Evolutionary conservation across 2,329 filamentous ascomycete species (phyloP).

Genomic region (Aspergillus hortae): DNA sequence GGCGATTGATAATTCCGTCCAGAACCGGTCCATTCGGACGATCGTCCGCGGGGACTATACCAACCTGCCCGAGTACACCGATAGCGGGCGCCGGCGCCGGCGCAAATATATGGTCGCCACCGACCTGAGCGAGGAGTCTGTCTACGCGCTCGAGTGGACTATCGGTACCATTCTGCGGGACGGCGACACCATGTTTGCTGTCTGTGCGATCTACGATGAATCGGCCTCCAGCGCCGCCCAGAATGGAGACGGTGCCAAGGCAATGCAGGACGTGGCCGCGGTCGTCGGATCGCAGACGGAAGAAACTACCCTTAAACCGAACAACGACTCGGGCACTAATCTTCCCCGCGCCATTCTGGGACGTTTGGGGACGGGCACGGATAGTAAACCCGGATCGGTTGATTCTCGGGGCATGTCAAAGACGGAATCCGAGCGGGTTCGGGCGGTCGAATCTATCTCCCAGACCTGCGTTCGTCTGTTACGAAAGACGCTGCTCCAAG

Average conservation of each 20-base stretch:
- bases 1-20: slow-evolving; percentile 67
- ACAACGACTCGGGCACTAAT: slow-evolving; percentile 27
- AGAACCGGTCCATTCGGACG: slow-evolving; percentile 80
- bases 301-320: slow-evolving; percentile 47
- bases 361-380: slow-evolving; percentile 35
- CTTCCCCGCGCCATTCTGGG: slow-evolving; percentile 30
- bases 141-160: slow-evolving; percentile 94
- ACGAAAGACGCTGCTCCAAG: slow-evolving; percentile 86
- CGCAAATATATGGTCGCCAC: slow-evolving; percentile 95
- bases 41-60: slow-evolving; percentile 85
- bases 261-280: slow-evolving; percentile 70
- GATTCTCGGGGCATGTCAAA: slow-evolving; percentile 52
- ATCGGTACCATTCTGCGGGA: slow-evolving; percentile 92
- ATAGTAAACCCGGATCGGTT: slow-evolving; percentile 43
- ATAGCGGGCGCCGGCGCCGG: slow-evolving; percentile 72
- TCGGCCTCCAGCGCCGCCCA: slow-evolving; percentile 44
- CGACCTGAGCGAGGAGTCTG: slow-evolving; percentile 89
- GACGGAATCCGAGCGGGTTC: slow-evolving; percentile 73
- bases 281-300: slow-evolving; percentile 61
- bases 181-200: slow-evolving; percentile 87
- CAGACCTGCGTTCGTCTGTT: slow-evolving; percentile 79
- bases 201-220: slow-evolving; percentile 93
- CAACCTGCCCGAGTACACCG: slow-evolving; percentile 67
- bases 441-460: slow-evolving; percentile 79
- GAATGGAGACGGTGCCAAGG: slow-evolving; percentile 69